Evolutionary conservation across 331 rosid species (phyloP), one percentile per base, ranked within the genome.

Genomic region (Malus hybrid): DNA sequence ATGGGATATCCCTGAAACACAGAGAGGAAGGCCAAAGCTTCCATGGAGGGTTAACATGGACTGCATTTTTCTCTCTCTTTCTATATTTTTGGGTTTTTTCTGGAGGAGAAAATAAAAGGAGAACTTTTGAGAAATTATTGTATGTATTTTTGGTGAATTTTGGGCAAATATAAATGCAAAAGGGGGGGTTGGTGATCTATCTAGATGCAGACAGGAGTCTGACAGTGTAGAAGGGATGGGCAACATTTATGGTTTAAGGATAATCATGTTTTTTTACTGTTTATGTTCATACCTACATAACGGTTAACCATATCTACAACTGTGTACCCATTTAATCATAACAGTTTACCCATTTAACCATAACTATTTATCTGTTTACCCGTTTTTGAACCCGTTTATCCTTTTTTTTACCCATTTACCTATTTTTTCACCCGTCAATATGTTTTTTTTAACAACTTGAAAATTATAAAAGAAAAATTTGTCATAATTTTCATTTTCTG

Each of bases 1-100:
- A 57, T 66, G 85, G 32, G 71, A 68, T 18, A 87, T 81, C 84
- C 88, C 90, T 2, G 92, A 86, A 63, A 87, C 88, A 28, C 89
- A 87, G 2, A 91, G 77, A 80, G 97, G 97, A 67, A 87, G 86
- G 18, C 97, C 97, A 68, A 71, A 79, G 57, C 34, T 73, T 61
- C 82, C 85, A 32, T 77, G 87, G 73, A 90, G 84, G 84, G 59
- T 85, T 6, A 80, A 46, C 85, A 83, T 81, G 78, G 84, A 82
- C 78, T 84, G 92, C 93, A 85, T 39, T 87, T 77, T 75, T 67
- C 69, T 29, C 60, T 6, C 18, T 34, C 7, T 0, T 1, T 19
- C 57, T 62, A 39, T 13, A 0, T 1, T 28, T 62, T 67, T 7
- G 5, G 13, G 4, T 3, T 14, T 8, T 39, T 20, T 52, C 16